Percentiles rank a stretch among this genome's conserved stretches.
Evolutionary conservation across 768 basidiomycete species (phyloP).

Genomic region (Xerocomellus intermedius): DNA sequence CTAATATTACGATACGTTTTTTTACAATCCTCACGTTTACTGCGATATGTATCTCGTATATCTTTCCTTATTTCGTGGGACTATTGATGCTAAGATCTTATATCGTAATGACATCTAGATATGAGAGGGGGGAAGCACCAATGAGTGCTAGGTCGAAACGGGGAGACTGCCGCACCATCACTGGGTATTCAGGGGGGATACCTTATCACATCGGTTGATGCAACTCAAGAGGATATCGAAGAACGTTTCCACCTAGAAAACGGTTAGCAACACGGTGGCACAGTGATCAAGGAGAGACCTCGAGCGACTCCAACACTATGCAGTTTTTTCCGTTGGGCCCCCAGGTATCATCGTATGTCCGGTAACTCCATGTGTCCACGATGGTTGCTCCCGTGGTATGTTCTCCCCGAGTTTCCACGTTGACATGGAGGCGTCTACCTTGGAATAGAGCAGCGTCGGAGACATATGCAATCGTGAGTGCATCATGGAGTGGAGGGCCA

Average conservation of each 20-base stretch:
- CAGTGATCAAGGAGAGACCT: constrained; percentile 44
- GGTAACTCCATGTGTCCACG: constrained; percentile 73
- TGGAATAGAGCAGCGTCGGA: constrained; percentile 65
- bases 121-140: not conserved
- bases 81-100: not conserved
- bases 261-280: constrained; percentile 1
- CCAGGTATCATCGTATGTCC: constrained; percentile 62
- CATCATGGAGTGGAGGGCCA: constrained; percentile 87
- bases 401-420: constrained; percentile 70
- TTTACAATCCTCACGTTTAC: not conserved
- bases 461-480: constrained; percentile 77
- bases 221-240: constrained; percentile 65
- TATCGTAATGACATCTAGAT: not conserved
- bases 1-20: not conserved
- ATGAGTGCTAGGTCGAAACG: not conserved
- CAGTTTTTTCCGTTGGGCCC: constrained; percentile 75
- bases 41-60: not conserved
- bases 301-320: constrained; percentile 59
- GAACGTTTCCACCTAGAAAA: constrained; percentile 55
- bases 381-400: constrained; percentile 76
- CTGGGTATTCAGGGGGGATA: constrained; percentile 56
- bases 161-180: not conserved
- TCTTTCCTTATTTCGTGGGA: not conserved
- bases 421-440: constrained; percentile 67
- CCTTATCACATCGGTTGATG: constrained; percentile 53